Conservation (phyloP, 345 rosid species). For the Camelina sativa region DNA sequence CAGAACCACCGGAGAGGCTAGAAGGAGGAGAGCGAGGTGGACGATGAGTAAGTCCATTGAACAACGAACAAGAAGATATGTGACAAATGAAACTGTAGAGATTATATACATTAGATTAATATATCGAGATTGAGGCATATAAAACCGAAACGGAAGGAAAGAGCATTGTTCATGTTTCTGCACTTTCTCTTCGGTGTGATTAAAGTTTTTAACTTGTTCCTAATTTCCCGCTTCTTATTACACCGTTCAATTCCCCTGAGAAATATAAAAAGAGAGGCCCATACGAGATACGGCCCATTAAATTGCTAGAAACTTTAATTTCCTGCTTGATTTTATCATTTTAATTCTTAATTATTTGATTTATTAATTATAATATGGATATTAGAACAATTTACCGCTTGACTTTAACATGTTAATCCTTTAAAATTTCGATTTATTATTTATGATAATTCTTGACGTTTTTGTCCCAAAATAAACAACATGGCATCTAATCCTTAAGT, state of each 20-base stretch:
- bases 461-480: no score
- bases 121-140: background rate
- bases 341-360: no score
- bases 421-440: no score
- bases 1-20: slow-evolving; percentile 22
- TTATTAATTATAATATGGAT: no score
- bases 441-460: no score
- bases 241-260: background rate
- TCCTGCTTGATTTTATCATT: no score
- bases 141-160: slow-evolving; percentile 4
- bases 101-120: no score
- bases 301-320: no score
- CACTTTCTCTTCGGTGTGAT: slow-evolving; percentile 33
- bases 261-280: background rate
- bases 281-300: no score
- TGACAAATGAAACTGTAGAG: background rate
- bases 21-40: slow-evolving; percentile 5
- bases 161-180: slow-evolving; percentile 37
- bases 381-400: no score
- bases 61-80: background rate
- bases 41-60: slow-evolving; percentile 30
- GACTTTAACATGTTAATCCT: no score
- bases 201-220: slow-evolving; percentile 30
- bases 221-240: slow-evolving; percentile 15
- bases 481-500: no score